phyloP scores from a whole-genome alignment of 2,329 filamentous ascomycete genomes.

The Paraconiothyrium brasiliense region DNA sequence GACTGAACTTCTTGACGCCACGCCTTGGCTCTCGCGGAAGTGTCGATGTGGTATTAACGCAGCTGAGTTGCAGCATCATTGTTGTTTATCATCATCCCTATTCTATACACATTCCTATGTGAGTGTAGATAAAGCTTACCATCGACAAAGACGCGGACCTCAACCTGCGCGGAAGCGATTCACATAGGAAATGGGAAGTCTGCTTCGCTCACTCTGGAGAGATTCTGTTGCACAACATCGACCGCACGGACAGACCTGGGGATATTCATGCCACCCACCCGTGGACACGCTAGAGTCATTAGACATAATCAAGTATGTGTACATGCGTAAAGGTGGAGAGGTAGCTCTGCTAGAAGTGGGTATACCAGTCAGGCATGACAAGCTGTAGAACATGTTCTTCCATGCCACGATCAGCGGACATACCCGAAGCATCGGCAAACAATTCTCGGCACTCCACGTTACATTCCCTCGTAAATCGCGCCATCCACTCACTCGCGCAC shows the following conservation, averaged over 20 bases:
- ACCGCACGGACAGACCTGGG: too few relatives aligned
- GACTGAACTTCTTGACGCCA: too few relatives aligned
- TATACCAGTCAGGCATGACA: neutral
- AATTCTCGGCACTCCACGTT: neutral
- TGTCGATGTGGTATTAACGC: neutral
- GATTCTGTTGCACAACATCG: too few relatives aligned
- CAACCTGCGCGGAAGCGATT: neutral
- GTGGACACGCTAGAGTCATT: neutral
- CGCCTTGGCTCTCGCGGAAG: too few relatives aligned
- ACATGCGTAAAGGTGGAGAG: neutral
- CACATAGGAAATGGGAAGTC: neutral
- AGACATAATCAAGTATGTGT: neutral
- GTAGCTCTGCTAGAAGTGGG: neutral
- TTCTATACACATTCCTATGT: neutral
- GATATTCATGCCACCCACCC: too few relatives aligned
- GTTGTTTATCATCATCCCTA: neutral
- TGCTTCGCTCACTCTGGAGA: neutral
- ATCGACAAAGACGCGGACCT: neutral
- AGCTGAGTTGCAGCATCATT: neutral
- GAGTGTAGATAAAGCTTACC: neutral
- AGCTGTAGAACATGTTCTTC: neutral
- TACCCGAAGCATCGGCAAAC: neutral
- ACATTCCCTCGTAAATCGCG: neutral
- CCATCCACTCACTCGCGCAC: constrained; percentile 12
- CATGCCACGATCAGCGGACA: constrained; percentile 14